Base-by-base conservation (phyloP, 208 protist species). In the Acanthamoeba sp. region DNA sequence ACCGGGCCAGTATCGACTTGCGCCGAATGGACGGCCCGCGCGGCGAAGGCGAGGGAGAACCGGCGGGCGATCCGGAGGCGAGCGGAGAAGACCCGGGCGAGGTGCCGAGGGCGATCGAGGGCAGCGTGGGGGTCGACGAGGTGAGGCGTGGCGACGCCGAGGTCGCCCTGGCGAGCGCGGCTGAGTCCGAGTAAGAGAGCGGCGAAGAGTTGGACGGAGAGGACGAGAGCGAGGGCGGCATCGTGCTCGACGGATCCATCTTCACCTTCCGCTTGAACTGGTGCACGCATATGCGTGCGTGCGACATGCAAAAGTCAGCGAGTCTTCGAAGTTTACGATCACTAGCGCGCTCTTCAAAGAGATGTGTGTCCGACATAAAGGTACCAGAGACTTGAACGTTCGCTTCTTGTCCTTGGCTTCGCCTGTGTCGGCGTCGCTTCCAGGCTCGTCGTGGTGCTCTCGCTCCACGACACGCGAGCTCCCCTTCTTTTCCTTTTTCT, bases 101-200 rank as follows among this genome's bases (percentile, higher is more conserved):
- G 40, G 73, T 55, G 38, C 9, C 9, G 6, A 55, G 20, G 34
- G 38, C 38, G 24, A 29, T 6, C 2, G 27, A 45, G 42, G 73
- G 40, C 14, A 52, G 73, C 20, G 73, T 29, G 38, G 73, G 73
- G 6, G 73, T 29, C 2, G 73, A 84, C 16, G 73, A 84, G 24
- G 73, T 52, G 73, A 84, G 73, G 38, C 40, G 73, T 22, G 34
- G 42, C 42, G 73, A 52, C 32, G 73, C 73, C 38, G 73, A 84
- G 7, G 18, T 16, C 40, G 42, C 29, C 7, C 29, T 10, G 4
- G 64, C 7, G 12, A 55, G 18, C 12, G 38, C 18, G 38, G 7
- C 14, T 5, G 76, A 42, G 71, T 50, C 71, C 16, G 71, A 82
- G 34, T 4, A 38, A 6, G 71, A 82, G 71, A 82, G 36, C 10